A percentile compares a stretch with the other conserved stretches of the same genome.
Evolutionary conservation across 2,329 filamentous ascomycete species (phyloP).

Genomic region (Sporothrix sp.): DNA sequence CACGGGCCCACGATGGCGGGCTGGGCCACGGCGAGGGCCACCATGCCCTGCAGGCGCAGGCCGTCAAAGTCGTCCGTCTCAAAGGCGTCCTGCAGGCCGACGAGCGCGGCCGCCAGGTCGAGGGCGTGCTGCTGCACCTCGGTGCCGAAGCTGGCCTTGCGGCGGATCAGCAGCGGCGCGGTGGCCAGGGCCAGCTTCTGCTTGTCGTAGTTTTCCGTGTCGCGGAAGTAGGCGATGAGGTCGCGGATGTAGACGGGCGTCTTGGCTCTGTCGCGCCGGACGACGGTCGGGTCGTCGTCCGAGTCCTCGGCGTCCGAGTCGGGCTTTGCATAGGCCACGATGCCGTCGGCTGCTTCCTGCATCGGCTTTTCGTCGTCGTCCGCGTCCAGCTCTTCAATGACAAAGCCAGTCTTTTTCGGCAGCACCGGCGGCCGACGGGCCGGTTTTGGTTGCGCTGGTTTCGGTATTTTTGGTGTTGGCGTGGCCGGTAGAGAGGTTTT

Average conservation of each 20-base stretch:
- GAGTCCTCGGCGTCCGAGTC: constrained; percentile 85
- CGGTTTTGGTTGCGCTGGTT: constrained; percentile 17
- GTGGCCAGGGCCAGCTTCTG: constrained; percentile 71
- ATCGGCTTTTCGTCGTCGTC: constrained; percentile 53
- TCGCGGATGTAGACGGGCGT: constrained; percentile 88
- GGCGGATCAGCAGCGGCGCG: constrained; percentile 70
- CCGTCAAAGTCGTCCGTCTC: constrained; percentile 71
- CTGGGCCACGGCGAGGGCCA: constrained; percentile 68
- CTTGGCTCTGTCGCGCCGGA: constrained; percentile 72
- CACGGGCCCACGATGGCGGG: constrained; percentile 71
- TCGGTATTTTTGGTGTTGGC: constrained; percentile 8
- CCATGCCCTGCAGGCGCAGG: constrained; percentile 66
- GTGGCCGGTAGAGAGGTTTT: constrained; percentile 16
- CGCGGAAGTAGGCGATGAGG: constrained; percentile 66
- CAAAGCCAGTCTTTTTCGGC: constrained; percentile 31
- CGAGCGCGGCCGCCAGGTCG: constrained; percentile 66
- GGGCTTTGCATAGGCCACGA: constrained; percentile 73
- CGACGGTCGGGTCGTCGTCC: constrained; percentile 81
- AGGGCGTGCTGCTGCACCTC: constrained; percentile 79
- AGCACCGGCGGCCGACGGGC: not conserved
- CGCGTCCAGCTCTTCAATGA: constrained; percentile 57
- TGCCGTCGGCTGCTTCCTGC: constrained; percentile 50
- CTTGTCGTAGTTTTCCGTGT: constrained; percentile 74
- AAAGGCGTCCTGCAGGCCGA: constrained; percentile 77
- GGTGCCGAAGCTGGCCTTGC: constrained; percentile 79